phyloP scores from a whole-genome alignment of 2,329 filamentous ascomycete species.

The Aspergillus fijiensis region DNA sequence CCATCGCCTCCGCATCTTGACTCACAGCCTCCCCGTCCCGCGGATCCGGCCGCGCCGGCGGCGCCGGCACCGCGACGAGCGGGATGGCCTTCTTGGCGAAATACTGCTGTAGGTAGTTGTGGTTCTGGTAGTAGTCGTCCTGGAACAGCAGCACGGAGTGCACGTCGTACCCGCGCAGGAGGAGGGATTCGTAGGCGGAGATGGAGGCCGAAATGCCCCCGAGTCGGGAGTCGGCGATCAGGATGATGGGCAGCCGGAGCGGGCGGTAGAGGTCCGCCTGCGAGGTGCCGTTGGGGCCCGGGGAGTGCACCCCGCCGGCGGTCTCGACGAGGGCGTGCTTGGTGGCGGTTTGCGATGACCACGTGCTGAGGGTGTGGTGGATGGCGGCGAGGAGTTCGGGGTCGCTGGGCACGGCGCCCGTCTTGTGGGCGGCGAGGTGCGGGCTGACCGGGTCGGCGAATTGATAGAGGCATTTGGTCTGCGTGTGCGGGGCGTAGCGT shows the following conservation, averaged over 20 bases:
- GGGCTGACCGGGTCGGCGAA: slow-evolving; percentile 75
- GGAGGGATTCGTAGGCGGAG: slow-evolving; percentile 74
- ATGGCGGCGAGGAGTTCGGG: slow-evolving; percentile 53
- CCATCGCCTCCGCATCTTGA: slow-evolving; percentile 60
- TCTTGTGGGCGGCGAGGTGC: slow-evolving; percentile 62
- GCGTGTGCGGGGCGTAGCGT: slow-evolving; percentile 56
- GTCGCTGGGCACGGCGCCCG: slow-evolving; percentile 26
- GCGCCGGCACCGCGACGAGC: slow-evolving; percentile 57
- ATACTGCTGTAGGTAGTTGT: slow-evolving; percentile 65
- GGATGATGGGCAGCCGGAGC: slow-evolving; percentile 68
- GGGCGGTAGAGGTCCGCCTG: slow-evolving; percentile 78
- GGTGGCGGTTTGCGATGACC: slow-evolving; percentile 32
- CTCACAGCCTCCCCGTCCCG: slow-evolving; percentile 32
- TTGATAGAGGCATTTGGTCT: slow-evolving; percentile 66
- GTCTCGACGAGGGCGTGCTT: slow-evolving; percentile 75
- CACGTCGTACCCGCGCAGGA: slow-evolving; percentile 75
- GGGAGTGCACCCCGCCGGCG: slow-evolving; percentile 78
- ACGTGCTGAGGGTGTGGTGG: slow-evolving; percentile 42
- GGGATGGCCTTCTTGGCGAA: slow-evolving; percentile 62
- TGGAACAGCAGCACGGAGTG: slow-evolving; percentile 68
- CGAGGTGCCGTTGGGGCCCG: slow-evolving; percentile 70
- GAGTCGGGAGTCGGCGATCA: slow-evolving; percentile 72
- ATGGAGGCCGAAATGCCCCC: slow-evolving; percentile 81
- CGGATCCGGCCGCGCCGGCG: slow-evolving; percentile 50
- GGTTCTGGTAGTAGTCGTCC: slow-evolving; percentile 65